Evolutionary conservation across 2,329 filamentous ascomycete genomes (phyloP).

Genomic region (Aspergillus nomiae): DNA sequence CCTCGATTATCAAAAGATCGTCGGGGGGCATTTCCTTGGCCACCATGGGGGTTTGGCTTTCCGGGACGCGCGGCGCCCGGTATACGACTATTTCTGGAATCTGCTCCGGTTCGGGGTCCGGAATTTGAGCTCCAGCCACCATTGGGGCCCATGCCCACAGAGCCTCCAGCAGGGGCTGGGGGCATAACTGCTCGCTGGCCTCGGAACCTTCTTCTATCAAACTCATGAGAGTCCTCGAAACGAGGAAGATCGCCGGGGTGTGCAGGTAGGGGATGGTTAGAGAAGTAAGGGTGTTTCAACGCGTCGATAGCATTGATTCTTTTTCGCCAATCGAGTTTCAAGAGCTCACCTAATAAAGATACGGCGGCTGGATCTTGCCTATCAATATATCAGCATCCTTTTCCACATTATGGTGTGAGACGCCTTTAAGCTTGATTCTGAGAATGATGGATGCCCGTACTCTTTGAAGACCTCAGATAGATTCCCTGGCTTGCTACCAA

Average conservation of each 20-base stretch:
- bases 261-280: slow-evolving; percentile 73
- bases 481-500: slow-evolving; percentile 62
- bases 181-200: slow-evolving; percentile 81
- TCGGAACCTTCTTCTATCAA: slow-evolving; percentile 90
- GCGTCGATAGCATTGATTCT: slow-evolving; percentile 94
- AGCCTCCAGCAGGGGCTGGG: slow-evolving; percentile 87
- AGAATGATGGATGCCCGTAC: slow-evolving; percentile 43
- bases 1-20: slow-evolving; percentile 29
- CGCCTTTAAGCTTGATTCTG: not conserved
- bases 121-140: slow-evolving; percentile 53
- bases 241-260: slow-evolving; percentile 82
- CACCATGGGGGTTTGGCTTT: slow-evolving; percentile 28
- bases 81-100: slow-evolving; percentile 38
- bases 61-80: slow-evolving; percentile 36
- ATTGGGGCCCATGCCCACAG: slow-evolving; percentile 72
- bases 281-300: slow-evolving; percentile 89
- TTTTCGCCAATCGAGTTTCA: slow-evolving; percentile 85
- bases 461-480: slow-evolving; percentile 75
- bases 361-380: slow-evolving; percentile 72
- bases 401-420: not conserved
- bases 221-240: slow-evolving; percentile 93
- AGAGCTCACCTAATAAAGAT: slow-evolving; percentile 75
- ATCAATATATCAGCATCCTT: slow-evolving; percentile 16
- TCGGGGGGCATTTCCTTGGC: slow-evolving; percentile 17
- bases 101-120: slow-evolving; percentile 30